Base-by-base conservation (phyloP, 345 rosid species). In the Pugionium cornutum region DNA sequence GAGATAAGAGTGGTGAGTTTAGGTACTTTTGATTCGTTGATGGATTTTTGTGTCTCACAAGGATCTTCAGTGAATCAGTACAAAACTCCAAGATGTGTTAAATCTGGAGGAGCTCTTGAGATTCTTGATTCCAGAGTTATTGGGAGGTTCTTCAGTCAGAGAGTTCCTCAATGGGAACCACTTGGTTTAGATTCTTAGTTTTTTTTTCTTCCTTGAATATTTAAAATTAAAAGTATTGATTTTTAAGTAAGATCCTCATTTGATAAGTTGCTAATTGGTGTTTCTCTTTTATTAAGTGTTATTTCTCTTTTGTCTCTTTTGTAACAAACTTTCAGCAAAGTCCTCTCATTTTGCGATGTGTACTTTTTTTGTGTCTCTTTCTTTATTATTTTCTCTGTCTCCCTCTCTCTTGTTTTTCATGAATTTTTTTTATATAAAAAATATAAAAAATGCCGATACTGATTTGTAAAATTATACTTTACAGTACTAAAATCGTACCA, bases 11-110 rank as follows among this genome's bases (percentile, higher is more conserved):
- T 92, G 48, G 98, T 89, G 67, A 79, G 63, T 41, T 67, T 78
- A 25, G 92, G 92, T 36, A 73, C 91, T 47, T 92, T 92, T 53
- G 96, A 92, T 64, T 86, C 76, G 2, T 81, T 92, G 18, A 92
- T 92, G 98, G 98, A 92, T 66, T 83, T 79, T 25, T 89, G 95
- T 50, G 84, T 89, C 6, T 85, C 86, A 6, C 86, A 83, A 64
- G 98, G 98, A 4, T 92, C 98, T 50, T 92, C 98, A 0, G 85
- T 92, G 53, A 92, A 92, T 74, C 98, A 92, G 62, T 92, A 92
- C 72, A 92, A 92, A 79, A 92, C 96, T 5, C 95, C 98, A 11
- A 86, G 98, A 68, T 89, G 95, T 81, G 87, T 92, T 68, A 83
- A 83, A 64, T 77, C 95, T 5, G 79, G 75, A 66, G 83, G 78